Evolutionary conservation across 768 basidiomycete genomes (phyloP), one percentile per base, ranked within the genome.

Genomic region (Tricholoma saponaceum): DNA sequence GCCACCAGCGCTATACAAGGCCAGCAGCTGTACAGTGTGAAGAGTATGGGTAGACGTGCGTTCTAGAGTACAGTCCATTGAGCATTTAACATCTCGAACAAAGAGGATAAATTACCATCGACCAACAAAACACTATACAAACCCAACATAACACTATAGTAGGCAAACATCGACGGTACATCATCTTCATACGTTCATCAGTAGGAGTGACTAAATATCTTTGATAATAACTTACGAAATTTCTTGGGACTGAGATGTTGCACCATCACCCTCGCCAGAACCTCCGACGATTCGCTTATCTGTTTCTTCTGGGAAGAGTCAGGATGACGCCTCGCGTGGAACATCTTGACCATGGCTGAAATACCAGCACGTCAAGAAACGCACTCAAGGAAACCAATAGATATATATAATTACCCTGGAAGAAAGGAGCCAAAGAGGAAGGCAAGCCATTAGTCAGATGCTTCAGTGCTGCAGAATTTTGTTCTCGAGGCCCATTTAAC

Each of bases 311-410:
- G 93, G 14, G 78, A 64, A 3, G 80, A 59, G 64, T 96, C 94
- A 9, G 85, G 82, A 65, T 84, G 91, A 18, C 93, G 84, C 58
- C 92, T 79, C 12, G 85, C 84, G 66, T 92, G 85, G 71, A 95
- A 90, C 70, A 95, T 79, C 72, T 94, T 92, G 59, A 92, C 86
- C 65, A 92, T 83, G 13, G 93, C 92, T 95, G 54, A 14, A 53
- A 28, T 9, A 32, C 57, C 16, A 55, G 52, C 33, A 32, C 49
- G 18, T 55, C 47, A 51, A 18, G 32, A 52, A 37, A 52, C 20
- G 53, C 16, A 55, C 25, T 32, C 25, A 23, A 47, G 12, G 16
- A 41, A 14, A 18, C 41, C n/a, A n/a, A n/a, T n/a, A n/a, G 52
- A 13, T 12, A 5, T 52, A 33, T 1, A 23, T 7, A 52, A 22